Evolutionary conservation across 2,329 filamentous ascomycete species (phyloP).

Genomic region (Trichoderma semiorbis): DNA sequence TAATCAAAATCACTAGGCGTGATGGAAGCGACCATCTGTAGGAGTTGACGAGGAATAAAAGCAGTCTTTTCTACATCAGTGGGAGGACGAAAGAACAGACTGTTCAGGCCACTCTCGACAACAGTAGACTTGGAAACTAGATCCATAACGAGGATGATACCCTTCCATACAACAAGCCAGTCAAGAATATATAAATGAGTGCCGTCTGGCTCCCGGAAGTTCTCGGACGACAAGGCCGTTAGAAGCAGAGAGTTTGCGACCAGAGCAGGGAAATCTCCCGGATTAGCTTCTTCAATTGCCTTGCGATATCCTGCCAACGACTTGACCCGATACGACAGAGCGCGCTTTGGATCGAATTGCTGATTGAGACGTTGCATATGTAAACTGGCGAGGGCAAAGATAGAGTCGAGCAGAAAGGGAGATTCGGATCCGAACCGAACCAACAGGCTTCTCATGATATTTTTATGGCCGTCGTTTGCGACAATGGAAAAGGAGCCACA

Average conservation of each 20-base stretch:
- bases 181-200: conserved; percentile 50
- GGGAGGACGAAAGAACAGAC: conserved; percentile 48
- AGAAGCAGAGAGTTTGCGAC: conserved; percentile 51
- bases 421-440: conserved; percentile 49
- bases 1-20: conserved; percentile 41
- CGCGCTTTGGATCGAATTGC: conserved; percentile 37
- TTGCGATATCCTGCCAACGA: conserved; percentile 50
- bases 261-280: conserved; percentile 47
- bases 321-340: conserved; percentile 44
- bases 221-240: conserved; percentile 47
- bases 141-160: conserved; percentile 48
- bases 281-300: conserved; percentile 47
- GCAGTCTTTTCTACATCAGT: conserved; percentile 44
- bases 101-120: conserved; percentile 41
- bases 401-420: conserved; percentile 53
- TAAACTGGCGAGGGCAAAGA: conserved; percentile 50
- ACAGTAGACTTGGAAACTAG: conserved; percentile 28
- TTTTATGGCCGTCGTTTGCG: conserved; percentile 33
- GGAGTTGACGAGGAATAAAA: conserved; percentile 46
- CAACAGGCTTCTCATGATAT: conserved; percentile 45
- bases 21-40: conserved; percentile 49
- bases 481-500: conserved; percentile 45
- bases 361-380: conserved; percentile 45
- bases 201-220: conserved; percentile 46
- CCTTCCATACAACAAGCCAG: conserved; percentile 55